Evolutionary conservation across 176 grass and related monocot genomes (phyloP).

Genomic region (Dendrocalamus sinicus): DNA sequence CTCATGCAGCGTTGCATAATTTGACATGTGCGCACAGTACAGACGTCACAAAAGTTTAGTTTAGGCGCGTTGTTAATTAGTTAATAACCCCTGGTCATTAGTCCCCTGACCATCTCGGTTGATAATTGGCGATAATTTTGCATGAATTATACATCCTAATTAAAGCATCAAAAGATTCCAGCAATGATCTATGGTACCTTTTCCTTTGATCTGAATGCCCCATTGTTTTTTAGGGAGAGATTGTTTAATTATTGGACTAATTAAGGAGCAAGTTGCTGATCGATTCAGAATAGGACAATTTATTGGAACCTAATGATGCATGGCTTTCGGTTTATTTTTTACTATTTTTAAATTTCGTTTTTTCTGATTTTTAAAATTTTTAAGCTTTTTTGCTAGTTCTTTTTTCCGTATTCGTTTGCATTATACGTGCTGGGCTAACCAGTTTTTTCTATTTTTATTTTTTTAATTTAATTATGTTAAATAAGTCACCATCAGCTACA

Average conservation of each 20-base stretch:
- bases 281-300: background rate
- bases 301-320: constrained; percentile 22
- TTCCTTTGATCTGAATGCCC: constrained; percentile 25
- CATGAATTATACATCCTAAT: background rate
- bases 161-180: constrained; percentile 20
- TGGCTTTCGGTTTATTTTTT: background rate
- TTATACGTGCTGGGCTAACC: too few relatives aligned
- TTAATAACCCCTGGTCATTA: background rate
- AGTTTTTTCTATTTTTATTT: too few relatives aligned
- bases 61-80: constrained; percentile 11
- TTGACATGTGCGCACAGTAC: background rate
- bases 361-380: too few relatives aligned
- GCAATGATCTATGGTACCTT: constrained; percentile 31
- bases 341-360: too few relatives aligned
- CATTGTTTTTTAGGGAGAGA: background rate
- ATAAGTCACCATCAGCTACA: too few relatives aligned
- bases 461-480: too few relatives aligned
- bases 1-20: constrained; percentile 28
- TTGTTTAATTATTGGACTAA: constrained; percentile 7
- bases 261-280: constrained; percentile 33
- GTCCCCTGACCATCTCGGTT: background rate
- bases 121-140: constrained; percentile 7
- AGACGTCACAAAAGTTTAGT: constrained; percentile 25
- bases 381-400: too few relatives aligned
- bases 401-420: too few relatives aligned